Conservation (phyloP, 2,329 filamentous ascomycete species). For the Clarireedia paspali region DNA sequence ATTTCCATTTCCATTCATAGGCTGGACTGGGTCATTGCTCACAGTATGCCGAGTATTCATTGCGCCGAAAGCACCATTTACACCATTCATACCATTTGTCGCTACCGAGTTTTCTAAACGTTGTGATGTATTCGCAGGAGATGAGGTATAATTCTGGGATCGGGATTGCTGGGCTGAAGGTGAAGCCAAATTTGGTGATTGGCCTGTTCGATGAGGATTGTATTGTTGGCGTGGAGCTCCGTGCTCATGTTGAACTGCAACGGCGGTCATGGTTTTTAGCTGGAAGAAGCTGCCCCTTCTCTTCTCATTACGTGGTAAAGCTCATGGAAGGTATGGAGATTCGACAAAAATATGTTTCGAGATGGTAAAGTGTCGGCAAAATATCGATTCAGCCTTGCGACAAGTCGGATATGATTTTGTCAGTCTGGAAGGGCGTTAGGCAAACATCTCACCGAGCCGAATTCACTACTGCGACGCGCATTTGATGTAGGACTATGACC, state of each 20-base stretch:
- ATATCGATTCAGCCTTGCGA: constrained; percentile 1
- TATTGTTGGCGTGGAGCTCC: constrained; percentile 25
- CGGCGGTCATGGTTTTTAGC: constrained; percentile 28
- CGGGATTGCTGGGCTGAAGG: constrained; percentile 22
- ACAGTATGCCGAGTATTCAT: constrained; percentile 19
- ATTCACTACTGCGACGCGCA: background rate
- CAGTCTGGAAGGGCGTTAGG: background rate
- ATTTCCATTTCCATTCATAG: constrained; percentile 14
- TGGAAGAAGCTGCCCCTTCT: constrained; percentile 13
- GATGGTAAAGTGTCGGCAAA: constrained; percentile 4
- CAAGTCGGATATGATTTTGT: background rate
- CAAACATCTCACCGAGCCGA: background rate
- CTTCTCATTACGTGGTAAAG: constrained; percentile 17
- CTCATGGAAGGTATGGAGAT: constrained; percentile 14
- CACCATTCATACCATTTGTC: constrained; percentile 7
- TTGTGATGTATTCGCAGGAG: constrained; percentile 15
- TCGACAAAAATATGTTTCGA: background rate
- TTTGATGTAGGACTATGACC: background rate
- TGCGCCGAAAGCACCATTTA: constrained; percentile 17
- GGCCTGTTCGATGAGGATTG: constrained; percentile 23
- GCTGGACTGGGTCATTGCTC: constrained; percentile 22
- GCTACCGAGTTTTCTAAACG: background rate
- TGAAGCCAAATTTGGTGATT: constrained; percentile 19
- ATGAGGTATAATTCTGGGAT: constrained; percentile 21
- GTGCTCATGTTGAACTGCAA: constrained; percentile 25